phyloP scores from a whole-genome alignment of 2,329 filamentous ascomycete genomes.

The Botrytis fabae region DNA sequence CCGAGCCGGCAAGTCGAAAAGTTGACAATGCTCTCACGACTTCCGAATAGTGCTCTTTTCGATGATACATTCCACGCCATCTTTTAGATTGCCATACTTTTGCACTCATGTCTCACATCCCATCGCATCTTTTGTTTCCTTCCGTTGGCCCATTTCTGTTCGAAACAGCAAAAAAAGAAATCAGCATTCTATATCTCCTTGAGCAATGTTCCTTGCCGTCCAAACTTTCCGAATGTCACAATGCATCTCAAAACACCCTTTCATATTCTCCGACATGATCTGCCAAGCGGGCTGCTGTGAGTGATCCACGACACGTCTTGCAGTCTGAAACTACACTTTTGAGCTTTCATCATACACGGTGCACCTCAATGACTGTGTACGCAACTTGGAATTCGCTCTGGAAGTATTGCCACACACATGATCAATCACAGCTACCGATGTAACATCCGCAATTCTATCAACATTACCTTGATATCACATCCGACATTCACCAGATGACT shows the following conservation, averaged over 20 bases:
- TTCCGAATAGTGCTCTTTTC: not conserved
- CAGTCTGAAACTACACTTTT: not conserved
- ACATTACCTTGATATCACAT: not conserved
- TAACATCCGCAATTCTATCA: too few species aligned
- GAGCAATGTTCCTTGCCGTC: not conserved
- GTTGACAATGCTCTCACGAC: not conserved
- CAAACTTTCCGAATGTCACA: not conserved
- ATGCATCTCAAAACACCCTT: not conserved
- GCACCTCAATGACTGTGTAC: not conserved
- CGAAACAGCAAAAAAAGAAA: not conserved
- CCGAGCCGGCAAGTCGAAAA: not conserved
- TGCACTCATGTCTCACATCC: not conserved
- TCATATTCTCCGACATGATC: not conserved
- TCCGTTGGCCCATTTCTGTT: not conserved
- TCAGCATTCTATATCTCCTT: not conserved
- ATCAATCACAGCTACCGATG: too few species aligned
- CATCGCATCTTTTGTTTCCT: not conserved
- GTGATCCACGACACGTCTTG: not conserved
- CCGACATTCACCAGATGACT: not conserved
- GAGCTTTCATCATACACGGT: not conserved
- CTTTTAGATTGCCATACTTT: not conserved
- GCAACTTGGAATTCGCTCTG: not conserved
- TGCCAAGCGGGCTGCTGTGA: not conserved
- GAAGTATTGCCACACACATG: not conserved
- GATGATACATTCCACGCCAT: not conserved